Evolutionary conservation across 306 rosid species (phyloP).

Genomic region (Hippophae gyantsensis): DNA sequence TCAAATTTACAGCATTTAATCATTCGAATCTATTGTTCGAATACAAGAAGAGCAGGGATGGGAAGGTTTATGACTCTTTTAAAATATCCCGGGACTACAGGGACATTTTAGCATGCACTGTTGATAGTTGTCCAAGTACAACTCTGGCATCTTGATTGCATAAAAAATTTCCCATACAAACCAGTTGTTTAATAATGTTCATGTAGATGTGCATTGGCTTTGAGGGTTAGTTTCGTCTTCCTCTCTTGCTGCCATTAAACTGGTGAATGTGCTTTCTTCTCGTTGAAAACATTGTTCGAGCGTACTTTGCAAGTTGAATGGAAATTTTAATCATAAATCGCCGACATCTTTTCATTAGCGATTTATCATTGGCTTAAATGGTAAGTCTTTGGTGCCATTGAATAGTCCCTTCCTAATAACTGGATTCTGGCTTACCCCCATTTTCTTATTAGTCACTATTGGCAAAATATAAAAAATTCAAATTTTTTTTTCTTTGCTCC

Average conservation of each 20-base stretch:
- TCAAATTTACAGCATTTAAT: constrained; percentile 76
- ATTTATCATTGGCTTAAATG: no score
- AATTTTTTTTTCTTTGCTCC: no score
- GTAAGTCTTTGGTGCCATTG: no score
- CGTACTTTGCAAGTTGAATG: no score
- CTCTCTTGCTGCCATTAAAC: background rate
- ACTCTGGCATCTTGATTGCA: constrained; percentile 57
- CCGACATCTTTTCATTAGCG: no score
- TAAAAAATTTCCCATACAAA: background rate
- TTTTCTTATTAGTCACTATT: no score
- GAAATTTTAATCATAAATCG: no score
- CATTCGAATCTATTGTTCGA: constrained; percentile 83
- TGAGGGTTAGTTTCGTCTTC: background rate
- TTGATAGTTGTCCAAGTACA: constrained; percentile 55
- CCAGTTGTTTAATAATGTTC: background rate
- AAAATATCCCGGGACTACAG: constrained; percentile 62
- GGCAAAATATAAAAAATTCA: no score
- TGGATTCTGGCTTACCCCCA: no score
- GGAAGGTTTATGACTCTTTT: constrained; percentile 74
- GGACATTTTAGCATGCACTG: constrained; percentile 73
- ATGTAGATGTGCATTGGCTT: background rate
- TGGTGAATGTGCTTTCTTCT: background rate
- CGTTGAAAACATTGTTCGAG: no score
- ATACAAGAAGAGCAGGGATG: constrained; percentile 92
- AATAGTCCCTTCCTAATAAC: no score